phyloP scores from a whole-genome alignment of 2,329 filamentous ascomycete genomes.

The Paramyrothecium sp. region DNA sequence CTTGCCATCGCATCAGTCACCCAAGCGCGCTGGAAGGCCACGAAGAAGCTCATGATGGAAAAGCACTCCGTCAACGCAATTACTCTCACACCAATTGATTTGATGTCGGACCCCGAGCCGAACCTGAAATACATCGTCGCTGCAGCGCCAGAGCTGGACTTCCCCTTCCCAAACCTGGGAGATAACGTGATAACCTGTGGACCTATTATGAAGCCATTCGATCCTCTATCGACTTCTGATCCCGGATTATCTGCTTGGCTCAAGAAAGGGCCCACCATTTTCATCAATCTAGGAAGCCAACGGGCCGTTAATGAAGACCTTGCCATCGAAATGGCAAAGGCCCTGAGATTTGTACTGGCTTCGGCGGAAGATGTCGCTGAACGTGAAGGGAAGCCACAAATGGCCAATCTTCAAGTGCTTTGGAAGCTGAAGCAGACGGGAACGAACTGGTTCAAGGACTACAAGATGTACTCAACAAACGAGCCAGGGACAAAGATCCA shows the following conservation, averaged over 20 bases:
- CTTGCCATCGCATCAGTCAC: no score
- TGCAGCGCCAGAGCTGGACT: conserved; percentile 33
- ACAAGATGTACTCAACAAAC: conserved; percentile 20
- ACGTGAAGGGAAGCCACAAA: background rate
- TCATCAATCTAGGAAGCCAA: conserved; percentile 48
- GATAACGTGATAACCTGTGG: conserved; percentile 43
- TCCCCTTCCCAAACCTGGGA: conserved; percentile 33
- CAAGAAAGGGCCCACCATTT: conserved; percentile 35
- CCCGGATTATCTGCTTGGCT: conserved; percentile 43
- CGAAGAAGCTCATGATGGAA: no score
- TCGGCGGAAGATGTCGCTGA: conserved; percentile 12
- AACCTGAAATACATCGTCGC: conserved; percentile 21
- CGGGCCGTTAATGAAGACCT: conserved; percentile 26
- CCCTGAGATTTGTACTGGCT: conserved; percentile 31
- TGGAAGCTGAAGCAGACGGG: conserved; percentile 30
- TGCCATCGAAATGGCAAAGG: conserved; percentile 35
- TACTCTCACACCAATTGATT: no score
- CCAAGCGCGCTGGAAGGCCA: no score
- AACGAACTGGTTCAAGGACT: conserved; percentile 14
- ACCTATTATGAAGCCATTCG: conserved; percentile 38
- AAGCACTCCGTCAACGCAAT: no score
- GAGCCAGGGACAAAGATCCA: conserved; percentile 31
- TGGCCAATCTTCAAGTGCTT: conserved; percentile 22
- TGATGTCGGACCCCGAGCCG: no score
- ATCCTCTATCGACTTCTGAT: conserved; percentile 32